Base-by-base conservation (phyloP, 2,329 filamentous ascomycete species). In the Hirsutella minnesotensis region DNA sequence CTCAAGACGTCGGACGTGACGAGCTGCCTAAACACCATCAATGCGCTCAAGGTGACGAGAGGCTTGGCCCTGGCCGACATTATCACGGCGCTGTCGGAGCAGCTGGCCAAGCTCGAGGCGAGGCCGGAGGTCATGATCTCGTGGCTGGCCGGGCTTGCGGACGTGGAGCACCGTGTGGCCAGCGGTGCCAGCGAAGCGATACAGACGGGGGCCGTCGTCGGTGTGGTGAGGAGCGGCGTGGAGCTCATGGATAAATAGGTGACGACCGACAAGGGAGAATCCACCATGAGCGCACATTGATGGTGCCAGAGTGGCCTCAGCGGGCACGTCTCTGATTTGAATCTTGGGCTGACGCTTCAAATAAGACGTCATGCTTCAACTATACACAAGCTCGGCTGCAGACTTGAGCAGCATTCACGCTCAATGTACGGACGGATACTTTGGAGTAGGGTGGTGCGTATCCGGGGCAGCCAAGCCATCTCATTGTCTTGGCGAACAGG, bases 41-140 rank as follows among this genome's bases (percentile, higher is more conserved):
- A 92, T 57, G 79, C 85, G 1, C 71, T 98, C 47, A 98, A 98
- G 66, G 73, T 78, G 4, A 74, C 79, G 44, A 86, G 92, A 55
- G 92, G 92, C 0, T 69, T 98, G 39, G 92, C 92, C 2, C 65
- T 98, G 46, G 92, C 92, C 3, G 92, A 98, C 59, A 95, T 98
- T 44, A 77, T 98, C 50, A 94, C 88, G 0, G 79, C 86, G 1
- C 61, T 96, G 34, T 79, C 83, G 0, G 89, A 95, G 53, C 84
- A 95, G 65, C 63, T 98, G 45, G 73, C 77, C 18, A 83, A 81
- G 58, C 67, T 95, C 40, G 86, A 95, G 51, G 92, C 95, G 12
- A 84, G 82, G 42, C 73, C 86, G 0, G 83, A 90, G 59, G 90
- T 88, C 10, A 84, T 92, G 70, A 83, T 96, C 41, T 77, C 81